Evolutionary conservation across 2,329 filamentous ascomycete genomes (phyloP).

Genomic region (Neofusicoccum umdonicola): DNA sequence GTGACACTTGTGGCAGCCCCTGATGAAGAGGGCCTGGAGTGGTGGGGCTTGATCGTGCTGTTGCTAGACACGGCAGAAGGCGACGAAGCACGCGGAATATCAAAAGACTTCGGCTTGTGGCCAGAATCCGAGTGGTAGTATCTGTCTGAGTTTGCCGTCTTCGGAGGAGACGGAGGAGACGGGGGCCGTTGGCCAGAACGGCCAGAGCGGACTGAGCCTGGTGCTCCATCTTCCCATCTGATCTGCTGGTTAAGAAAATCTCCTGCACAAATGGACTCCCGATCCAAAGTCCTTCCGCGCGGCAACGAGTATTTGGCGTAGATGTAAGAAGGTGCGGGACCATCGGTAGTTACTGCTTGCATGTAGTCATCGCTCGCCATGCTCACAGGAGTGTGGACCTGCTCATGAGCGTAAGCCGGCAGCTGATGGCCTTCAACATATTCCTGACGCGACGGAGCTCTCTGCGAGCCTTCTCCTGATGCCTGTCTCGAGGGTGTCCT

Average conservation of each 20-base stretch:
- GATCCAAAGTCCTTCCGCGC: conserved; percentile 74
- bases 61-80: conserved; percentile 43
- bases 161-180: conserved; percentile 39
- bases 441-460: conserved; percentile 37
- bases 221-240: conserved; percentile 56
- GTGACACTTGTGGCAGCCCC: conserved; percentile 11
- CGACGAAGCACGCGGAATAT: conserved; percentile 23
- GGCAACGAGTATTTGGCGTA: conserved; percentile 84
- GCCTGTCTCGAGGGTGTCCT: conserved; percentile 31
- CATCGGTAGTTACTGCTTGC: conserved; percentile 52
- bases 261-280: conserved; percentile 45
- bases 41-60: conserved; percentile 40
- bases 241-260: conserved; percentile 50
- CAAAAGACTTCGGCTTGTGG: conserved; percentile 23
- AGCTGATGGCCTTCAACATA: conserved; percentile 46
- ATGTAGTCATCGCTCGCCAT: conserved; percentile 69
- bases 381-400: conserved; percentile 67
- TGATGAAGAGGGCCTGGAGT: conserved; percentile 7
- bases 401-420: conserved; percentile 63
- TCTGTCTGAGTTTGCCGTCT: conserved; percentile 22
- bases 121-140: background rate
- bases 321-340: conserved; percentile 70
- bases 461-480: conserved; percentile 41
- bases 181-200: conserved; percentile 30
- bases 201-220: conserved; percentile 16